Conservation (phyloP, 1,284 basidiomycete genomes). For the Apiotrichum veenhuisii region DNA sequence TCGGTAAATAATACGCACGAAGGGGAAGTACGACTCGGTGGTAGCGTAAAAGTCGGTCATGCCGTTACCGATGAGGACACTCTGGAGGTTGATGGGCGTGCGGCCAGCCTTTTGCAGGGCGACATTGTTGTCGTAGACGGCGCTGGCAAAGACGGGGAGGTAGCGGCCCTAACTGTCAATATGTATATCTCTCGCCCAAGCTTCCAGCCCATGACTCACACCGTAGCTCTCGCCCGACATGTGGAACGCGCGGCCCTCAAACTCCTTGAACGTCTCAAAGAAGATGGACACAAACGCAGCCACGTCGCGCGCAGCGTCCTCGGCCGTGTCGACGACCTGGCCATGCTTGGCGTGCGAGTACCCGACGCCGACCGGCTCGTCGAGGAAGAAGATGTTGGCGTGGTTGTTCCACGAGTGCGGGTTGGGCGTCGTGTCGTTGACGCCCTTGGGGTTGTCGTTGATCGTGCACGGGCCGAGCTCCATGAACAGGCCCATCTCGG, state of each 20-base stretch:
- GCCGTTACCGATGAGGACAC: slow-evolving; percentile 65
- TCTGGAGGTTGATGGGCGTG: slow-evolving; percentile 71
- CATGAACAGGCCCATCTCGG: slow-evolving; percentile 53
- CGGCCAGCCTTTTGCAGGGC: slow-evolving; percentile 57
- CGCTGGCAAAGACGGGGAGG: slow-evolving; percentile 73
- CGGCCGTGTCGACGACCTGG: slow-evolving; percentile 58
- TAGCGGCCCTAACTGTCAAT: slow-evolving; percentile 61
- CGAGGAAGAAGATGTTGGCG: slow-evolving; percentile 47
- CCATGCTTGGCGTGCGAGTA: slow-evolving; percentile 66
- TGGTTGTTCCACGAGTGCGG: slow-evolving; percentile 51
- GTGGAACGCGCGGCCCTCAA: slow-evolving; percentile 61
- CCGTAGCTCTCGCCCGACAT: slow-evolving; percentile 61
- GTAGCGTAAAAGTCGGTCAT: slow-evolving; percentile 8
- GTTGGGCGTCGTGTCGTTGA: slow-evolving; percentile 49
- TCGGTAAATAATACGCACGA: neutral
- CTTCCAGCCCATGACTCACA: slow-evolving; percentile 20
- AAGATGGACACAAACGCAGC: slow-evolving; percentile 69
- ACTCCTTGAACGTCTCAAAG: slow-evolving; percentile 66
- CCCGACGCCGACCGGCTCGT: slow-evolving; percentile 61
- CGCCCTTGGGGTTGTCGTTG: slow-evolving; percentile 33
- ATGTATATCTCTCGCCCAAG: neutral
- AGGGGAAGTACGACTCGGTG: slow-evolving; percentile 42
- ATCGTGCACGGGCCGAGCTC: slow-evolving; percentile 53
- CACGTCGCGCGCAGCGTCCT: slow-evolving; percentile 67
- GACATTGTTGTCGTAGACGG: slow-evolving; percentile 73